Evolutionary conservation across 163 green algal species (phyloP).

Genomic region (Chloroidium sp.): DNA sequence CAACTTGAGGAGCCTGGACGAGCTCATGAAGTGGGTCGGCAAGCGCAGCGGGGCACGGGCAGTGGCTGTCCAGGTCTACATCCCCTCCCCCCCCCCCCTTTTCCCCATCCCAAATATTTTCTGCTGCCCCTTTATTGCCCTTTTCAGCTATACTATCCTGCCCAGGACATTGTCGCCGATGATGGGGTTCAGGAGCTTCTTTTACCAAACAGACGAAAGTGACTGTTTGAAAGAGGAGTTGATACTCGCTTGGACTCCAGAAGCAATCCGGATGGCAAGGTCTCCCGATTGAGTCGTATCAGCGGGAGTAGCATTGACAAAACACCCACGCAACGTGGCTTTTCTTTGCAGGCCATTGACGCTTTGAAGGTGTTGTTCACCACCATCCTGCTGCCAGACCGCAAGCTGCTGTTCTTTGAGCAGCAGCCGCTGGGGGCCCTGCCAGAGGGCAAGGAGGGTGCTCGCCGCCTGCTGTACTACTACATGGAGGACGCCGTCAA

Average conservation of each 20-base stretch:
- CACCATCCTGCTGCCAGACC: slow-evolving; percentile 66
- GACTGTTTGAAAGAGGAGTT: too few relatives aligned
- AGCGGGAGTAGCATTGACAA: too few relatives aligned
- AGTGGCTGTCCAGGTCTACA: slow-evolving; percentile 43
- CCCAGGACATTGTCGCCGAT: too few relatives aligned
- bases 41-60: slow-evolving; percentile 64
- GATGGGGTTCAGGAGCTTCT: too few relatives aligned
- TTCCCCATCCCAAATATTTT: not conserved
- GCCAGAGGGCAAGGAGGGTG: slow-evolving; percentile 32
- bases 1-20: slow-evolving; percentile 73
- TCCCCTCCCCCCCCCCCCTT: too few relatives aligned
- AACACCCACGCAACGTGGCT: not conserved
- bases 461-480: slow-evolving; percentile 64
- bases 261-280: too few relatives aligned
- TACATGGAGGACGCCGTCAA: slow-evolving; percentile 78
- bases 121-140: not conserved
- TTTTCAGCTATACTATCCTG: too few relatives aligned
- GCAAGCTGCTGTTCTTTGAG: slow-evolving; percentile 77
- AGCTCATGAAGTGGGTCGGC: slow-evolving; percentile 57
- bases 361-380: slow-evolving; percentile 73
- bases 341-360: slow-evolving; percentile 27
- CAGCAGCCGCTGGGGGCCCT: slow-evolving; percentile 69
- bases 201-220: too few relatives aligned
- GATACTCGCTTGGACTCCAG: too few relatives aligned
- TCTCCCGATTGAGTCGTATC: too few relatives aligned